A percentile compares a stretch with the other conserved stretches of the same genome.
Conservation (phyloP, 1,139 yeast species). For the Kodamaea derodonti region DNA sequence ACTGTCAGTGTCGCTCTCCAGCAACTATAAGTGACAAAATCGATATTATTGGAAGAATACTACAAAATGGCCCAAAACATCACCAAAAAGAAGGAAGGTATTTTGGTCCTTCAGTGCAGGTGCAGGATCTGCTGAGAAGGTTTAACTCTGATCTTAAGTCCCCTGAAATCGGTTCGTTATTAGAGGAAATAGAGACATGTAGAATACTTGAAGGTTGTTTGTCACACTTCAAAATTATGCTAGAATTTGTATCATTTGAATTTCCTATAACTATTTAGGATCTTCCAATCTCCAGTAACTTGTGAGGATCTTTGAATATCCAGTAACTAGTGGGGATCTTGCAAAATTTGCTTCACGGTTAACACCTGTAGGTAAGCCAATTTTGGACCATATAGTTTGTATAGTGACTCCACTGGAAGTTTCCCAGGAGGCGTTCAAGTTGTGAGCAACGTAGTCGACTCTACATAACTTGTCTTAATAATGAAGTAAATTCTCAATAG, state of each 20-base stretch:
- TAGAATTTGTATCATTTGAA: no score
- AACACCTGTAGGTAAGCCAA: background rate
- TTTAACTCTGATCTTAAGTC: conserved; percentile 56
- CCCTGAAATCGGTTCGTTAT: conserved; percentile 58
- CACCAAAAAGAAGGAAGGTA: conserved; percentile 12
- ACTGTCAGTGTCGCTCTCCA: conserved; percentile 44
- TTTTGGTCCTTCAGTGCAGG: conserved; percentile 40
- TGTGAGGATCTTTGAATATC: conserved; percentile 1
- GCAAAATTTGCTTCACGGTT: background rate
- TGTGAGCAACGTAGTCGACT: no score
- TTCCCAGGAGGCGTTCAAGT: no score
- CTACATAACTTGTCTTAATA: no score
- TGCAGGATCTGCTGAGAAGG: conserved; percentile 72
- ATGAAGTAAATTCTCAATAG: no score
- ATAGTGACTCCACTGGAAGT: background rate
- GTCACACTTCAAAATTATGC: background rate
- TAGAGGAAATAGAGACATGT: conserved; percentile 59
- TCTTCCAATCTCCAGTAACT: no score
- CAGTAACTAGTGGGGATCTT: background rate
- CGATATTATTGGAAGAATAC: conserved; percentile 30
- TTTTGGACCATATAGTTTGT: background rate
- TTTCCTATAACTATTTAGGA: no score
- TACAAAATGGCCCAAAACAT: conserved; percentile 37
- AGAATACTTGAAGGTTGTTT: background rate
- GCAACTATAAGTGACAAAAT: conserved; percentile 19